These are phyloP conservation scores for Ceratobasidium sp. DNA, from an alignment of 1,284 basidiomycete genomes.

Conservation along the genomic window DNA sequence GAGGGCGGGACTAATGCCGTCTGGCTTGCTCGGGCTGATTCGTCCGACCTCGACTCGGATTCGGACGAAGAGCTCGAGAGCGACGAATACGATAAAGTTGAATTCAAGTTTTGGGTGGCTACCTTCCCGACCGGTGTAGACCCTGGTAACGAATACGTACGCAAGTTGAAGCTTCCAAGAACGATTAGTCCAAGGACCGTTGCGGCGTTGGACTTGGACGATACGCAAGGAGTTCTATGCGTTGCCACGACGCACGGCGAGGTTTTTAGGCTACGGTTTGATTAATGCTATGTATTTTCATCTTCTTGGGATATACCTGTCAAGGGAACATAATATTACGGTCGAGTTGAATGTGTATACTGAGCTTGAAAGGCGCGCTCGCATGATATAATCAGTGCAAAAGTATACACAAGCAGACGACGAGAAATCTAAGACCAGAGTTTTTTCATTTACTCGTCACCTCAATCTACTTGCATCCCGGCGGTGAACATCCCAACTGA, in stretches of 20 bases:
- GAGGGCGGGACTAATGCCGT: constrained; percentile 30
- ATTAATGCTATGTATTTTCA: not conserved
- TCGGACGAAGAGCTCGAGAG: not conserved
- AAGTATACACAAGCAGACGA: too few relatives aligned
- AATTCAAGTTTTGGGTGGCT: constrained; percentile 22
- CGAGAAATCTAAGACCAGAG: not conserved
- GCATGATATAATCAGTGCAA: too few relatives aligned
- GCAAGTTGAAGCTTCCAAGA: constrained; percentile 14
- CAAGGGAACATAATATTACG: not conserved
- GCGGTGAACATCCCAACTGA: constrained; percentile 17
- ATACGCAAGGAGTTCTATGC: constrained; percentile 27
- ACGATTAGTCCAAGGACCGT: constrained; percentile 11
- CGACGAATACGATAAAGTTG: constrained; percentile 7
- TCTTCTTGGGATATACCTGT: too few relatives aligned
- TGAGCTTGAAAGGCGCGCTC: too few relatives aligned
- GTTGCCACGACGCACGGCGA: constrained; percentile 27
- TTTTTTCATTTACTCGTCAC: too few relatives aligned
- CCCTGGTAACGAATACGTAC: constrained; percentile 4
- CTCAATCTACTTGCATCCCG: not conserved
- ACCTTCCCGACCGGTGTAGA: constrained; percentile 7
- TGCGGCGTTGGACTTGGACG: constrained; percentile 30
- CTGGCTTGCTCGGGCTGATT: constrained; percentile 17
- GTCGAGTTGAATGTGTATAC: too few relatives aligned
- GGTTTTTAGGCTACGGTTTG: constrained; percentile 28
- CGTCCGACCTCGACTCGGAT: constrained; percentile 10